These are phyloP conservation scores for Parathielavia appendiculata DNA, from an alignment of 495 filamentous ascomycete species.

Conservation along the genomic window DNA sequence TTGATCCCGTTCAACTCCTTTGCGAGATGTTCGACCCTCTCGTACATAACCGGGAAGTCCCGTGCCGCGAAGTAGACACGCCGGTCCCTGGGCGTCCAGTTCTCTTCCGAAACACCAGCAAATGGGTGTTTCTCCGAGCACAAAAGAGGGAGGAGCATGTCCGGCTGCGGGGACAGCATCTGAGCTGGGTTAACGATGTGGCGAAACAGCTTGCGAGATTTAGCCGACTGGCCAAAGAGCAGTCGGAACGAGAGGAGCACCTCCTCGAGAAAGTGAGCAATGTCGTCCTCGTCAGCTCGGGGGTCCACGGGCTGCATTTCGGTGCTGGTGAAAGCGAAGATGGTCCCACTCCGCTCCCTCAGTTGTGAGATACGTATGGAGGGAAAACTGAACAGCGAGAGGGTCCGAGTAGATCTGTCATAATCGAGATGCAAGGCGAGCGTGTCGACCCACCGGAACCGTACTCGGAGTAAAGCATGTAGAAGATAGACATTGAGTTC, in stretches of 20 bases:
- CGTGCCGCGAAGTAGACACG: constrained; percentile 1
- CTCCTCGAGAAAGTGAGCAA: neutral
- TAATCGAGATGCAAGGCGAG: constrained; percentile 10
- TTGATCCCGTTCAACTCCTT: constrained; percentile 8
- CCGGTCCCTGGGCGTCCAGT: constrained; percentile 1
- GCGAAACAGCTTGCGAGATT: constrained; percentile 4
- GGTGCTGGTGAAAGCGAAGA: constrained; percentile 2
- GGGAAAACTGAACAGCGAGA: constrained; percentile 5
- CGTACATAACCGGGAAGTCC: constrained; percentile 7
- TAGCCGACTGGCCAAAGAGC: constrained; percentile 4
- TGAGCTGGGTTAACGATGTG: neutral
- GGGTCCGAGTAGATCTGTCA: neutral
- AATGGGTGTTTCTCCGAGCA: neutral
- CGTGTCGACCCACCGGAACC: neutral
- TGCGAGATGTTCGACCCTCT: constrained; percentile 2
- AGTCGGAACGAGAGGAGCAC: constrained; percentile 3
- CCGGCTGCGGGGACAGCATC: neutral
- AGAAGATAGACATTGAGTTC: neutral
- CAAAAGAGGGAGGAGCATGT: too few relatives aligned
- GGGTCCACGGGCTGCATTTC: neutral
- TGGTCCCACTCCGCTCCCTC: neutral
- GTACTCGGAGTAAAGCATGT: constrained; percentile 2
- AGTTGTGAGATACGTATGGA: neutral
- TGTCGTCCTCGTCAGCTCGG: constrained; percentile 3
- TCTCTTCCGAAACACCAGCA: neutral